Evolutionary conservation across 148 eudicot species (phyloP).

Genomic region (Camellia lanceoleosa): DNA sequence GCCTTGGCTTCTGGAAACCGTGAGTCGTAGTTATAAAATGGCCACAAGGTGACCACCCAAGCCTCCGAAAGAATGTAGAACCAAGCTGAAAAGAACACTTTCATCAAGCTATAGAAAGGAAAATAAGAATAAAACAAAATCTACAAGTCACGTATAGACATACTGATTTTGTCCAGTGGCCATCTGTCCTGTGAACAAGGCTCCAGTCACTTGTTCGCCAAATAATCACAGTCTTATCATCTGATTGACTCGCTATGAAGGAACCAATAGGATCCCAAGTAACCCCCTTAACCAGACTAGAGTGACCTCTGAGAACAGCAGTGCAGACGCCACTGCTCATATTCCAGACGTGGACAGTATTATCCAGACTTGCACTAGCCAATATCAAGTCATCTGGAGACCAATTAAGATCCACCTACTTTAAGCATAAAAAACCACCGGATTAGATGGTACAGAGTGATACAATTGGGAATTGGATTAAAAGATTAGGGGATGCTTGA

Average conservation of each 20-base stretch:
- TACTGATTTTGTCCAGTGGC: conserved; percentile 99
- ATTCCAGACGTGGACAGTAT: conserved; percentile 92
- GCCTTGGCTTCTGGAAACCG: conserved; percentile 97
- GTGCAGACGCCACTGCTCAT: conserved; percentile 90
- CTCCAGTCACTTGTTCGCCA: conserved; percentile 99
- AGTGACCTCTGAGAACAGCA: conserved; percentile 94
- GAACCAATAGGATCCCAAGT: conserved; percentile 99
- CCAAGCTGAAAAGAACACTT: conserved; percentile 68
- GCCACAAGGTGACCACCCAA: conserved; percentile 99
- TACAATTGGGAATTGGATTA: background rate
- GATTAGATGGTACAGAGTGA: conserved; percentile 33
- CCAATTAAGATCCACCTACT: conserved; percentile 99
- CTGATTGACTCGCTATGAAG: conserved; percentile 94
- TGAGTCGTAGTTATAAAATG: conserved; percentile 96
- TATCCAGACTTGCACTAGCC: conserved; percentile 96
- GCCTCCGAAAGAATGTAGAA: conserved; percentile 96
- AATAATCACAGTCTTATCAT: conserved; percentile 94
- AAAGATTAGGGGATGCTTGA: background rate
- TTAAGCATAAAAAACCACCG: conserved; percentile 52
- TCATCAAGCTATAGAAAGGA: conserved; percentile 17
- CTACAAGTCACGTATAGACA: conserved; percentile 20
- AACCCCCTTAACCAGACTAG: conserved; percentile 97
- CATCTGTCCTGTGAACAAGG: conserved; percentile 95
- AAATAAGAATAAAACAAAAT: conserved; percentile 15
- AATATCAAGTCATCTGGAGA: conserved; percentile 94